Evolutionary conservation across 129 eudicot species (phyloP), one percentile per base, ranked within the genome.

Genomic region (Rutidosis leptorrhynchoides): DNA sequence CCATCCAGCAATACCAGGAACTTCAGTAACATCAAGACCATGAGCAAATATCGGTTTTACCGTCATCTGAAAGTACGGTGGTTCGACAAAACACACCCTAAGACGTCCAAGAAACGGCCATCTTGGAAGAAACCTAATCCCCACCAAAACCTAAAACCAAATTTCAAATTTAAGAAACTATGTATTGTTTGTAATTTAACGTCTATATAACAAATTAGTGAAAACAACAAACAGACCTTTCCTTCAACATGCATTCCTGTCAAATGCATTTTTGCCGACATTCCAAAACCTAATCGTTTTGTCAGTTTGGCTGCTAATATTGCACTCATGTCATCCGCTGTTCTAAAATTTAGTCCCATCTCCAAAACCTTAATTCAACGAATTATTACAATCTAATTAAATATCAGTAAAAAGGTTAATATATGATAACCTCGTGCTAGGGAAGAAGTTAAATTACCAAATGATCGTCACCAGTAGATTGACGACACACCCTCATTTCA

Each of bases 1-100:
- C 99, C 99, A 93, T 75, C 96, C 96, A 64, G 99, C 96, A 68
- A 93, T 86, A 54, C 99, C 99, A n/a, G 99, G 99, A 46, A 93
- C 71, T 74, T 86, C 99, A 19, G 99, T 93, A 12, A 93, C 99
- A 81, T 89, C 92, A 53, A 93, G 73, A 40, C 99, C 99, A 65
- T 89, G 99, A 64, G 89, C 79, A 72, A 89, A 81, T 21, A 89
- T 72, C 9, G 99, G 99, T 76, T 94, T 94, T 75, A 89, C 99
- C 16, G 93, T 94, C 95, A 94, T 81, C 74, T 89, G 99, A 81
- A 86, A 94, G 73, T 94, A 94, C 0, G 99, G 99, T 4, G 99
- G 95, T 74, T 85, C 95, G 40, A 84, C 86, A 79, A 94, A 94
- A 83, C 95, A 94, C 22, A 86, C 82, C 67, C 97, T 85, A 82